Base-by-base conservation (phyloP, 768 basidiomycete genomes). In the Naganishia kalamii region DNA sequence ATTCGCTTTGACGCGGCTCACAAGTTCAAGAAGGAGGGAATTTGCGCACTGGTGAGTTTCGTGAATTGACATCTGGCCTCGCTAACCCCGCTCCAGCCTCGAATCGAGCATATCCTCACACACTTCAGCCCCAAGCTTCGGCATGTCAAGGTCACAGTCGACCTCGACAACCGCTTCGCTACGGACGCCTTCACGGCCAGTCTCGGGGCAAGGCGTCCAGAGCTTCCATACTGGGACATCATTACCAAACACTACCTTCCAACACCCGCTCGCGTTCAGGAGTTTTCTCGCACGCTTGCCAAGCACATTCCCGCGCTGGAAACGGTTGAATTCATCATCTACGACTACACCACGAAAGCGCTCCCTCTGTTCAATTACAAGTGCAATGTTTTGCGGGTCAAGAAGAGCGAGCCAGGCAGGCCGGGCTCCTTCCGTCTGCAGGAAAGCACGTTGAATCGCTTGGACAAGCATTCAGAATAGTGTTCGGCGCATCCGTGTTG, bases 341-440 rank as follows among this genome's bases (percentile, higher is more conserved):
- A 57, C 37, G 32, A 57, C 30, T 25, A 40, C 19, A 35, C 37
- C 27, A 40, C 54, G 37, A 11, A 13, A 35, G 35, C 23, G 54
- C 5, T 23, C 19, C 54, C 54, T 2, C 21, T 57, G 54, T 40
- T 57, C 23, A 35, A 57, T 12, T 57, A 57, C 27, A 21, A 57
- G n/a, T 33, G 32, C 54, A 40, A 37, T n/a, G 37, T 57, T 15
- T 21, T 57, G n/a, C 5, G 54, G 7, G 54, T 57, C 3, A 35
- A 27, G 35, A 57, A 57, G 35, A 57, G 54, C 27, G 54, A 57
- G 35, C 37, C 37, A 21, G 54, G 37, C n/a, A 57, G 27, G 23
- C 54, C 54, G 6, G 54, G 54, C 2, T 57, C 54, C 19, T 57
- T 57, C 54, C 54, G 54, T 40, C n/a, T 57, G 54, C 23, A 37